A percentile compares a stretch with the other conserved stretches of the same genome.
Conservation (phyloP, 139 green algal genomes). For the Tetradesmus lagerheimii region DNA sequence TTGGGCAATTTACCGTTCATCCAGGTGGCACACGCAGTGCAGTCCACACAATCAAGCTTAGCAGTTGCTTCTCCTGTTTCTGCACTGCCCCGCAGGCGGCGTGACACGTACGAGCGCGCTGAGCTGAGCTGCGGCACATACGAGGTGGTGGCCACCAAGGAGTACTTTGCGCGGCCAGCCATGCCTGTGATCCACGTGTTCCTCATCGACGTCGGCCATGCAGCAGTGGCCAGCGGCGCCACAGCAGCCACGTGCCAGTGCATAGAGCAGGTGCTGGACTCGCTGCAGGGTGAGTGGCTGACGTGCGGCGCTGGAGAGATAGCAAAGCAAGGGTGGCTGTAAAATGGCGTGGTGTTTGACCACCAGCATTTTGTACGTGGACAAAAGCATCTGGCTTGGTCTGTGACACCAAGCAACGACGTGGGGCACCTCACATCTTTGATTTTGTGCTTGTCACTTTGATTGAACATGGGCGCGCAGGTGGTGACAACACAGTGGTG, state of each 20-base stretch:
- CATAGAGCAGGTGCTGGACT: conserved; percentile 74
- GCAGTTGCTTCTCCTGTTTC: too few relatives aligned
- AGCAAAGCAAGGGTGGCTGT: too few relatives aligned
- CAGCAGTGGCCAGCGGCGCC: conserved; percentile 76
- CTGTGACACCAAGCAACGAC: too few relatives aligned
- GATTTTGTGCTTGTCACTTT: background rate
- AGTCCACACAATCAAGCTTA: too few relatives aligned
- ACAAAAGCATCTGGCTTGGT: too few relatives aligned
- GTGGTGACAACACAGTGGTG: conserved; percentile 70
- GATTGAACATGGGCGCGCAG: conserved; percentile 53
- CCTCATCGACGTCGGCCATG: conserved; percentile 82
- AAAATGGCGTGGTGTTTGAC: too few relatives aligned
- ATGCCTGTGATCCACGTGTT: conserved; percentile 88
- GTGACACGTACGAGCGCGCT: conserved; percentile 72
- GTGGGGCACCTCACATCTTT: too few relatives aligned
- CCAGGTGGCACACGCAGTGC: too few relatives aligned
- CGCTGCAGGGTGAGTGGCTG: conserved; percentile 70
- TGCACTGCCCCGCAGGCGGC: conserved; percentile 2
- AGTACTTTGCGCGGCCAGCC: conserved; percentile 85
- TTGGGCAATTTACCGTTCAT: too few relatives aligned
- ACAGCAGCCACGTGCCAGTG: conserved; percentile 74
- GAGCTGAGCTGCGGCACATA: conserved; percentile 48
- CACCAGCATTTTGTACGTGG: too few relatives aligned
- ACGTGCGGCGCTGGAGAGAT: too few relatives aligned
- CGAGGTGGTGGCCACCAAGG: conserved; percentile 56